phyloP scores from a whole-genome alignment of 2,329 filamentous ascomycete species.

The Arthrinium puccinioides region DNA sequence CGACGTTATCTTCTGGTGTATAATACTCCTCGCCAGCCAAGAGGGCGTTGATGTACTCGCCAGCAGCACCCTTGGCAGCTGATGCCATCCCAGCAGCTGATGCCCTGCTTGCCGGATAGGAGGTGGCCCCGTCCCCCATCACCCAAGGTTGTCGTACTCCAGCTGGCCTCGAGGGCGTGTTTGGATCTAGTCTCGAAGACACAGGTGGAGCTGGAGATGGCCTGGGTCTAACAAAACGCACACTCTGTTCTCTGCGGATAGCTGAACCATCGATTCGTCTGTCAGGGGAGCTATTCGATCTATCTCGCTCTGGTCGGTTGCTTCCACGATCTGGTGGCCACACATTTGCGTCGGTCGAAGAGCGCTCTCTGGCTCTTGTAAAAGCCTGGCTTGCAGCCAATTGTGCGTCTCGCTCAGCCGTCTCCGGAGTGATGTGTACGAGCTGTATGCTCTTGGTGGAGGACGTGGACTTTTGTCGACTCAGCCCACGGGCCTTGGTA shows the following conservation, averaged over 20 bases:
- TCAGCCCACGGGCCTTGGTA: slow-evolving; percentile 35
- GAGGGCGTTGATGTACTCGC: slow-evolving; percentile 28
- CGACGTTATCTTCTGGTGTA: slow-evolving; percentile 39
- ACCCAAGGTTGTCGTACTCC: slow-evolving; percentile 2
- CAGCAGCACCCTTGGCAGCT: slow-evolving; percentile 20
- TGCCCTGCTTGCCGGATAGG: slow-evolving; percentile 8
- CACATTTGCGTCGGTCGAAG: slow-evolving; percentile 23
- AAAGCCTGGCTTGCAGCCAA: slow-evolving; percentile 57
- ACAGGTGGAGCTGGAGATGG: not conserved
- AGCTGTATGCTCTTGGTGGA: slow-evolving; percentile 38
- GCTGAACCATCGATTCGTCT: slow-evolving; percentile 12
- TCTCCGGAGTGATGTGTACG: slow-evolving; percentile 39
- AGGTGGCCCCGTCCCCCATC: slow-evolving; percentile 1
- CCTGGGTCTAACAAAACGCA: slow-evolving; percentile 39
- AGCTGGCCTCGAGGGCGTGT: slow-evolving; percentile 3
- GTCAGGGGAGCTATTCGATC: slow-evolving; percentile 9
- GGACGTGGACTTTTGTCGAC: slow-evolving; percentile 46
- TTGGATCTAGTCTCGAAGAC: not conserved
- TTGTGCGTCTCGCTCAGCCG: slow-evolving; percentile 51
- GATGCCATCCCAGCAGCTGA: slow-evolving; percentile 18
- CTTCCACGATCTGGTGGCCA: slow-evolving; percentile 24
- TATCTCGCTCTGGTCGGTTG: slow-evolving; percentile 7
- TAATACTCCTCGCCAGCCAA: slow-evolving; percentile 34
- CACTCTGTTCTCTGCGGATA: slow-evolving; percentile 42
- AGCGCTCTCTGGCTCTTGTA: slow-evolving; percentile 38